A percentile compares a stretch with the other conserved stretches of the same genome.
Conservation (phyloP, 2,329 filamentous ascomycete genomes). For the Alternaria postmessia region DNA sequence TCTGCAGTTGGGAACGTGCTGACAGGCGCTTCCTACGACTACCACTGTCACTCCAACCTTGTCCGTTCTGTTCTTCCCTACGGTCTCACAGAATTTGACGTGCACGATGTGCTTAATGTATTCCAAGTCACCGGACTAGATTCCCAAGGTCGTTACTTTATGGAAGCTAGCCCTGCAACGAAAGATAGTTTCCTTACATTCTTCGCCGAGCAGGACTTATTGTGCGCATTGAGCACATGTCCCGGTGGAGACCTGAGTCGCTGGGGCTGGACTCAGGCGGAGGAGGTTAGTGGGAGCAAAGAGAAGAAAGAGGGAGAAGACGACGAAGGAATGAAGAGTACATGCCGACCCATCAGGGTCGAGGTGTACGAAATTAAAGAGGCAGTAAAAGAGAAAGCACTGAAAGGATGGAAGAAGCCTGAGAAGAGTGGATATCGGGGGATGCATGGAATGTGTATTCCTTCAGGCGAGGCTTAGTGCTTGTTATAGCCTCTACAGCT, state of each 20-base stretch:
- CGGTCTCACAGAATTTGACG: slow-evolving; percentile 74
- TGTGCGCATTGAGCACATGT: slow-evolving; percentile 73
- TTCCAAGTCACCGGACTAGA: slow-evolving; percentile 86
- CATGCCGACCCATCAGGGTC: slow-evolving; percentile 76
- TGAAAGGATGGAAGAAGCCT: slow-evolving; percentile 68
- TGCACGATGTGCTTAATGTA: slow-evolving; percentile 86
- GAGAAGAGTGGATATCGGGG: slow-evolving; percentile 69
- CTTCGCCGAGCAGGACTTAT: slow-evolving; percentile 78
- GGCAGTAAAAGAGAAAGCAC: slow-evolving; percentile 40
- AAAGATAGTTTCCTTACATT: slow-evolving; percentile 69
- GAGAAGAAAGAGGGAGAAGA: slow-evolving; percentile 67
- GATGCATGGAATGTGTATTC: slow-evolving; percentile 69
- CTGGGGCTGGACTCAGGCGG: slow-evolving; percentile 75
- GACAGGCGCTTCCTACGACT: slow-evolving; percentile 75
- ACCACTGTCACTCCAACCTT: slow-evolving; percentile 85
- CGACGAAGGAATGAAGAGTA: slow-evolving; percentile 48
- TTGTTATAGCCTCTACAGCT: slow-evolving; percentile 37
- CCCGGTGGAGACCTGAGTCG: slow-evolving; percentile 81
- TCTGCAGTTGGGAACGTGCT: slow-evolving; percentile 73
- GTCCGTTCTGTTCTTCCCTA: slow-evolving; percentile 73
- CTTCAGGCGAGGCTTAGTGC: slow-evolving; percentile 45
- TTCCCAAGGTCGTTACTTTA: slow-evolving; percentile 59
- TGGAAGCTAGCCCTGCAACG: slow-evolving; percentile 56
- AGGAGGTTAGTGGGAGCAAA: slow-evolving; percentile 58
- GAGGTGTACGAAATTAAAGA: slow-evolving; percentile 73